Evolutionary conservation across 495 filamentous ascomycete genomes (phyloP).

Genomic region (Podospora sp.): DNA sequence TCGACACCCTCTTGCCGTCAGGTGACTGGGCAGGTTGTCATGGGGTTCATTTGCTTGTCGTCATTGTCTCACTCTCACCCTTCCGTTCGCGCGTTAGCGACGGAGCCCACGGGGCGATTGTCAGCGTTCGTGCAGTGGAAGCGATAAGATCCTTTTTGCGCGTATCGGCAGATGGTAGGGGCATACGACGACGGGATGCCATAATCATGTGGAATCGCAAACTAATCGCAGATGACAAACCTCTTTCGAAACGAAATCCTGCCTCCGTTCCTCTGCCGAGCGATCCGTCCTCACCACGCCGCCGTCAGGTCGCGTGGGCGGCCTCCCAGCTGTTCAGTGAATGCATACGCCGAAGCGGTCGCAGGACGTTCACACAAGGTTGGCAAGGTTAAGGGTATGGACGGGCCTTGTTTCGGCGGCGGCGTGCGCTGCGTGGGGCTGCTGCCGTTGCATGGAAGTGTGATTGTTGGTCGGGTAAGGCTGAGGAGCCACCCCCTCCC

Average conservation of each 20-base stretch:
- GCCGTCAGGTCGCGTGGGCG: background rate
- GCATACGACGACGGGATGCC: background rate
- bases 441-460: too few species aligned
- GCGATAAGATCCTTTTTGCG: background rate
- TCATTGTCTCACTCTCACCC: conserved; percentile 19
- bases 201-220: background rate
- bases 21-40: conserved; percentile 12
- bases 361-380: background rate
- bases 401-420: background rate
- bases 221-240: background rate
- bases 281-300: background rate
- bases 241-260: too few species aligned
- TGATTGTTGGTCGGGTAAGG: too few species aligned
- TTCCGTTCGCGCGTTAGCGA: background rate
- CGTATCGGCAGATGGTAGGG: background rate
- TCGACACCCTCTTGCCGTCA: conserved; percentile 12
- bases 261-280: too few species aligned
- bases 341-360: background rate
- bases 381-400: background rate
- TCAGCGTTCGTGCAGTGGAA: too few species aligned
- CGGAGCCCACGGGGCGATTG: background rate
- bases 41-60: conserved; percentile 17
- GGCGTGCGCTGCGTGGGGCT: too few species aligned
- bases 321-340: background rate
- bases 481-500: too few species aligned